Evolutionary conservation across 2,329 filamentous ascomycete species (phyloP).

Genomic region (Tolypocladium guangdongense): DNA sequence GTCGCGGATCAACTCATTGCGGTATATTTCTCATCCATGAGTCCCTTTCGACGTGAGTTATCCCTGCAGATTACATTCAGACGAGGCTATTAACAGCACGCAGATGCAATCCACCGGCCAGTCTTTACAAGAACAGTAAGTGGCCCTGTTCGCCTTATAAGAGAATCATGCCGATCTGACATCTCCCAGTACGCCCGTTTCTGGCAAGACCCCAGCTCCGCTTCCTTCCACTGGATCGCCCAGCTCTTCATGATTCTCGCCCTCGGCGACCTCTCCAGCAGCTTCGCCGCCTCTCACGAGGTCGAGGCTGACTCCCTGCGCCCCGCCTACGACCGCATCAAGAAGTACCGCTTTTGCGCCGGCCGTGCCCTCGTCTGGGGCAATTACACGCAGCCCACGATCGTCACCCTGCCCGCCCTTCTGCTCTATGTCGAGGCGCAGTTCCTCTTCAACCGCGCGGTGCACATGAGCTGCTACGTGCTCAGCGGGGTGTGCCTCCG

Average conservation of each 20-base stretch:
- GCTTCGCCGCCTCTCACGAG: conserved; percentile 31
- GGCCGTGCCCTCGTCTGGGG: conserved; percentile 40
- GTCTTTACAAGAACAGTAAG: conserved; percentile 35
- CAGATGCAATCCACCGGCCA: conserved; percentile 43
- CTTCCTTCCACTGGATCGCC: conserved; percentile 36
- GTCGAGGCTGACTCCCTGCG: conserved; percentile 27
- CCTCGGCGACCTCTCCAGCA: conserved; percentile 33
- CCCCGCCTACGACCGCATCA: conserved; percentile 33
- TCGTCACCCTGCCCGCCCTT: conserved; percentile 37
- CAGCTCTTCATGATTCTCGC: conserved; percentile 37
- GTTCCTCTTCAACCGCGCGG: conserved; percentile 38
- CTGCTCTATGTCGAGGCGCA: conserved; percentile 41
- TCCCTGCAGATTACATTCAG: background rate
- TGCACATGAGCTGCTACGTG: conserved; percentile 44
- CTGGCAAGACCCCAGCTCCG: conserved; percentile 29
- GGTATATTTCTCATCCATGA: conserved; percentile 42
- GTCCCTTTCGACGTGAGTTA: conserved; percentile 37
- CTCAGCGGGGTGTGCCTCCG: conserved; percentile 38
- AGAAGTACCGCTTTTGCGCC: conserved; percentile 35
- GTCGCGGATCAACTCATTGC: conserved; percentile 39
- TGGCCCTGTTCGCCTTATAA: background rate
- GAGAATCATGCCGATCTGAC: background rate
- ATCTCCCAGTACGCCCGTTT: conserved; percentile 35
- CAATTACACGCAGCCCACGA: conserved; percentile 38
- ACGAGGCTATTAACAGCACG: conserved; percentile 4